Evolutionary conservation across 1,284 basidiomycete species (phyloP), one percentile per base, ranked within the genome.

Genomic region (Apiotrichum sp.): DNA sequence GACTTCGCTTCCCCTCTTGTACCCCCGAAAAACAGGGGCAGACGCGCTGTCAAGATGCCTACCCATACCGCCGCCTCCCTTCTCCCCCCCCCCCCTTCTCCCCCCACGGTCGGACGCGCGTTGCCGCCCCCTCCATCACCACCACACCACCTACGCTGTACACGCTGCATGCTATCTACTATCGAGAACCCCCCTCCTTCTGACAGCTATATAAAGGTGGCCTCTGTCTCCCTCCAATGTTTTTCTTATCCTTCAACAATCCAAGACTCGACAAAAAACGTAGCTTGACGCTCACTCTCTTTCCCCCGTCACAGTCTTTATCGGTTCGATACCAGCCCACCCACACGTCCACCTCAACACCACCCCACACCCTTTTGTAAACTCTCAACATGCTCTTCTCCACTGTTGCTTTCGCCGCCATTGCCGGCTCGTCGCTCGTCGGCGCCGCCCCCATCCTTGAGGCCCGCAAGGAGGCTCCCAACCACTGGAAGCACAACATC

Each of bases 391-490:
- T 72, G 73, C 61, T 66, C 65, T 65, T 67, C 60, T 59, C 72
- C 75, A 62, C 68, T 75, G 62, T 67, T 82, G 66, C 70, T 77
- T 66, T 81, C 65, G 67, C 84, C 63, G 81, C 81, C 59, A 65
- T 84, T 66, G 75, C 76, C 59, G 73, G 78, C 31, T 79, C 55
- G 76, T 78, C 59, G 14, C 42, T 77, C 61, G 52, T 58, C 49
- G 77, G 83, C 62, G 83, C 81, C 56, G 80, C 82, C 60, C 65
- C 71, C 59, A 29, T 42, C 49, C 58, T 62, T 81, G 80, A 63
- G 49, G 14, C 64, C 73, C 32, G 78, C 44, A 85, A 81, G 78
- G 67, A 61, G 40, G 65, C 64, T 35, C 72, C 72, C 48, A 35
- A 63, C 43, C 50, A 53, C 50, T 74, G 67, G 64, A 62, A 66